Conservation (phyloP, 164 flowering plant genomes). For the Chimonanthus salicifolius region DNA sequence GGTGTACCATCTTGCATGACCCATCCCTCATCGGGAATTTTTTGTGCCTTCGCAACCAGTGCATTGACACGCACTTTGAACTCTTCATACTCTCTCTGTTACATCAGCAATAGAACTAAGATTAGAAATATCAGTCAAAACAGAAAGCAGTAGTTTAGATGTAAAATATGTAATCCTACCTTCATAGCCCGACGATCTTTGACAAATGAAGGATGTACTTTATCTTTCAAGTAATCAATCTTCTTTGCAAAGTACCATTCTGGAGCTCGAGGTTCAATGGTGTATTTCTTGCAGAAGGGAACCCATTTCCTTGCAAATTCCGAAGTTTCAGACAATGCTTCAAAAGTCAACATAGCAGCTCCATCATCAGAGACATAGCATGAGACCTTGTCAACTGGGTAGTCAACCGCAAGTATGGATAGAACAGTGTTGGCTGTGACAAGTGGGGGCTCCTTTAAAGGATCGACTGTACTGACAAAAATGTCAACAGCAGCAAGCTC, state of each 20-base stretch:
- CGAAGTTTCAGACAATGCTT: slow-evolving; percentile 15
- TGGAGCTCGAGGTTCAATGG: slow-evolving; percentile 54
- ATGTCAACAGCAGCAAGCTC: slow-evolving; percentile 28
- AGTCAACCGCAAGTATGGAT: slow-evolving; percentile 22
- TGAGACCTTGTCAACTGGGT: slow-evolving; percentile 60
- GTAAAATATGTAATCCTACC: slow-evolving; percentile 16
- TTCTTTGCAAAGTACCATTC: slow-evolving; percentile 53
- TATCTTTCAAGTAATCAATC: slow-evolving; percentile 53
- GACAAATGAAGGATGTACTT: slow-evolving; percentile 51
- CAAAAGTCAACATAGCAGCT: slow-evolving; percentile 30
- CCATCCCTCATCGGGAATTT: slow-evolving; percentile 50
- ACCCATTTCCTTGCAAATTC: slow-evolving; percentile 45
- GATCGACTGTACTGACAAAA: slow-evolving; percentile 64
- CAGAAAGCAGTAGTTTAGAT: neutral
- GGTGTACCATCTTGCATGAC: slow-evolving; percentile 55
- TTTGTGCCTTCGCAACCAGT: slow-evolving; percentile 39
- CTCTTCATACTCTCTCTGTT: slow-evolving; percentile 58
- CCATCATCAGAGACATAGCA: slow-evolving; percentile 70
- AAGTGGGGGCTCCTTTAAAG: slow-evolving; percentile 32
- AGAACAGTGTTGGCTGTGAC: slow-evolving; percentile 18
- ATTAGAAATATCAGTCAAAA: neutral
- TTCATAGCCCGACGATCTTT: slow-evolving; percentile 58
- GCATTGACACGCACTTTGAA: slow-evolving; percentile 48
- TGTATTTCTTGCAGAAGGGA: slow-evolving; percentile 52
- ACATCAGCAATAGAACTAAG: neutral